A percentile compares a stretch with the other conserved stretches of the same genome.
Conservation (phyloP, 1,284 basidiomycete genomes). For the Marasmius tenuissimus region DNA sequence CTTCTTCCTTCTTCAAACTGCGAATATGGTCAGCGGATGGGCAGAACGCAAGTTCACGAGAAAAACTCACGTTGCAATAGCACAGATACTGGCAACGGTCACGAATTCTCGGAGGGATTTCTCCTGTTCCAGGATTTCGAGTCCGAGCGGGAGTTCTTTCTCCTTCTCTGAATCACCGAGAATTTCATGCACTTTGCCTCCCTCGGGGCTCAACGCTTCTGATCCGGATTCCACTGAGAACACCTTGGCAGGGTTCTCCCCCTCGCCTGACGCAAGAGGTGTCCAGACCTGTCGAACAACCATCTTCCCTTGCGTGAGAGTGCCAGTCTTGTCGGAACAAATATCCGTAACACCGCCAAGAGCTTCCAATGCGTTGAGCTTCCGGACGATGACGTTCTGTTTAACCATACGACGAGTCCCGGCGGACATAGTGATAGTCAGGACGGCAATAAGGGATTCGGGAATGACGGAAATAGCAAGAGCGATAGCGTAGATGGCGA, state of each 20-base stretch:
- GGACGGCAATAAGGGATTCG: conserved; percentile 40
- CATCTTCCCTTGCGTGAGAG: conserved; percentile 56
- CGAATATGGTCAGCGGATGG: not conserved
- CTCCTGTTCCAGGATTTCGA: conserved; percentile 23
- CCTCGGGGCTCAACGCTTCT: conserved; percentile 29
- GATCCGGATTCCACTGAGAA: conserved; percentile 22
- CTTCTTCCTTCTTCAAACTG: conserved; percentile 11
- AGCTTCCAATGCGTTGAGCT: conserved; percentile 8
- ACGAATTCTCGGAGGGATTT: conserved; percentile 29
- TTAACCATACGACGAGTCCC: conserved; percentile 54
- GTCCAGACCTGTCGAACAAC: conserved; percentile 61
- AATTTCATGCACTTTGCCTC: not conserved
- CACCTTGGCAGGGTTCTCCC: conserved; percentile 25
- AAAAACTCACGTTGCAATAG: conserved; percentile 33
- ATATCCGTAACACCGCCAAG: conserved; percentile 36
- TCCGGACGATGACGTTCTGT: conserved; percentile 27
- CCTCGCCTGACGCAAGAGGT: conserved; percentile 24
- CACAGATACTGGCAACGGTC: conserved; percentile 32
- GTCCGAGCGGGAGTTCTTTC: conserved; percentile 11
- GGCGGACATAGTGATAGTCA: conserved; percentile 48
- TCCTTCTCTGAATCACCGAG: not conserved
- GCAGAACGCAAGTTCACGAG: not conserved
- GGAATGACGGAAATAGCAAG: conserved; percentile 42
- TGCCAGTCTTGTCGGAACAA: conserved; percentile 68
- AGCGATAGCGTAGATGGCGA: conserved; percentile 47